Percentiles rank a stretch among this genome's conserved stretches.
Evolutionary conservation across 768 basidiomycete species (phyloP).

Genomic region (Mycena olivaceomarginata): DNA sequence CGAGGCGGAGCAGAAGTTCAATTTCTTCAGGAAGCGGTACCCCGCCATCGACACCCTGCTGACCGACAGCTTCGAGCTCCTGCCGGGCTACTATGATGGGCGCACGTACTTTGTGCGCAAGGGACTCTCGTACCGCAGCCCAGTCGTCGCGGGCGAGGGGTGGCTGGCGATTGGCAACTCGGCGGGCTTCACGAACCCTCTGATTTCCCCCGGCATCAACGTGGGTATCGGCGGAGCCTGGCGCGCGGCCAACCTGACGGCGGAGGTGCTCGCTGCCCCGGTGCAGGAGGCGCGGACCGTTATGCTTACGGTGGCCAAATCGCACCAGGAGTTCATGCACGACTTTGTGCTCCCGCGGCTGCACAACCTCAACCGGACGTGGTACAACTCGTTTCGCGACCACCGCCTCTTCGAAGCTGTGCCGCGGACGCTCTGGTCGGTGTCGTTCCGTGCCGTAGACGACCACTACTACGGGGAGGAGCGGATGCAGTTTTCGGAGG

Average conservation of each 20-base stretch:
- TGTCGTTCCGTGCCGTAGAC: constrained; percentile 10
- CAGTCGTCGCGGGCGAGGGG: constrained; percentile 36
- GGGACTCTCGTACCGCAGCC: constrained; percentile 35
- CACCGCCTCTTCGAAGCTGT: constrained; percentile 33
- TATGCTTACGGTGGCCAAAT: constrained; percentile 24
- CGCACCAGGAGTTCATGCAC: constrained; percentile 35
- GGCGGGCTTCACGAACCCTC: constrained; percentile 36
- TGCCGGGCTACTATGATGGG: constrained; percentile 30
- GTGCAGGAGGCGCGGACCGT: constrained; percentile 5
- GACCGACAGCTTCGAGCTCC: constrained; percentile 17
- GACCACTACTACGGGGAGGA: constrained; percentile 24
- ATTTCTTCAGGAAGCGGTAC: constrained; percentile 35
- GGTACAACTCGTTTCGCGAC: constrained; percentile 37
- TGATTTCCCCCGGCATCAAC: constrained; percentile 37
- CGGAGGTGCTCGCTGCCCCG: constrained; percentile 28
- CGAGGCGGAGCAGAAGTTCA: constrained; percentile 37
- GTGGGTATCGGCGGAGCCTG: constrained; percentile 28
- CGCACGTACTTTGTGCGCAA: constrained; percentile 29
- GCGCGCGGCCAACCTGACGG: constrained; percentile 30
- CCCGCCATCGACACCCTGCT: constrained; percentile 29
- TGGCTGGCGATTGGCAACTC: constrained; percentile 37
- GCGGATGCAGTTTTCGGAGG: constrained; percentile 1
- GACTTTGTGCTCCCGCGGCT: constrained; percentile 25
- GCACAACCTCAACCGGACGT: constrained; percentile 22
- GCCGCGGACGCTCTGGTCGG: constrained; percentile 23